Evolutionary conservation across 306 rosid species (phyloP).

Genomic region (Prunus davidiana): DNA sequence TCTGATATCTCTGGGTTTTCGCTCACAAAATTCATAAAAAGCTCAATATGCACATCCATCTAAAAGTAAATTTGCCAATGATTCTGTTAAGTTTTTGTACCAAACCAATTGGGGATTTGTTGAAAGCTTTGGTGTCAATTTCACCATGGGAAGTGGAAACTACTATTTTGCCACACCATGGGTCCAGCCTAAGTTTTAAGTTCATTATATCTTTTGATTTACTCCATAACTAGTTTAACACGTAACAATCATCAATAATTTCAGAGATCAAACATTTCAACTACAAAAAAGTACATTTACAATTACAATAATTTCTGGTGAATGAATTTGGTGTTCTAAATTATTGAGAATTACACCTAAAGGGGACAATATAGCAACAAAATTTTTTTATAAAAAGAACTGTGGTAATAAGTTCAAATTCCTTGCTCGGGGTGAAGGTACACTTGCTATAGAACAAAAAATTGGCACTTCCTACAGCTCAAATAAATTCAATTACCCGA

Average conservation of each 20-base stretch:
- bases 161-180: no score
- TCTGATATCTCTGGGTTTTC: no score
- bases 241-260: background rate
- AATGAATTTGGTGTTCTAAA: background rate
- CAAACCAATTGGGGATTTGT: no score
- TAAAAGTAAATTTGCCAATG: no score
- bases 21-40: no score
- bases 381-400: background rate
- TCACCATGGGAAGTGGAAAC: no score
- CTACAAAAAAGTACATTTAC: background rate
- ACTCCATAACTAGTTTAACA: background rate
- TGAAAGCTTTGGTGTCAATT: no score
- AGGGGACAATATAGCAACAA: background rate
- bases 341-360: background rate
- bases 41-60: no score
- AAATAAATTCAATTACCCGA: conserved; percentile 5
- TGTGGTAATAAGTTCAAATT: background rate
- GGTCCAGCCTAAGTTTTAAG: no score
- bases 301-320: background rate
- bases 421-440: conserved; percentile 25
- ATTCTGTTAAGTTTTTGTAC: no score
- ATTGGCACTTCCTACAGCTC: conserved; percentile 15
- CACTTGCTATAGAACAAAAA: conserved; percentile 29
- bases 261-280: background rate
- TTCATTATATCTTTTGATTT: no score